Conservation (phyloP, 2,329 filamentous ascomycete species). For the Ascochyta lentis region DNA sequence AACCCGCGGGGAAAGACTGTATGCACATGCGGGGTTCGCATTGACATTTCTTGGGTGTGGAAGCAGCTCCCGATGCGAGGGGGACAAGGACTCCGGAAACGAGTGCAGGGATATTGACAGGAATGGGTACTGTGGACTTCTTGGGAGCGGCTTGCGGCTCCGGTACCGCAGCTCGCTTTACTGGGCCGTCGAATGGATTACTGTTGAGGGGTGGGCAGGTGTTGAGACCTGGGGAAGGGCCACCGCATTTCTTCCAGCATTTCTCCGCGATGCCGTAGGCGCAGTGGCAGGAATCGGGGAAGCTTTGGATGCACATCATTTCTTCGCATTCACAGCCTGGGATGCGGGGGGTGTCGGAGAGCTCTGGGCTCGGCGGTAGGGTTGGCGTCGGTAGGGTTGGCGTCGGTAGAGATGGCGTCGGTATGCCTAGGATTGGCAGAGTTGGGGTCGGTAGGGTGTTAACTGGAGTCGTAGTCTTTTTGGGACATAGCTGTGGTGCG, state of each 20-base stretch:
- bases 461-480: neutral
- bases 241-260: constrained; percentile 41
- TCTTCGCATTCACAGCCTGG: constrained; percentile 25
- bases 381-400: neutral
- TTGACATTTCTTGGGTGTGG: constrained; percentile 15
- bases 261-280: constrained; percentile 27
- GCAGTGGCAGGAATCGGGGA: constrained; percentile 40
- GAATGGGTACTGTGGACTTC: neutral
- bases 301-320: constrained; percentile 28
- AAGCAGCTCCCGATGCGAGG: neutral
- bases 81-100: neutral
- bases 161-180: constrained; percentile 6
- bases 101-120: neutral
- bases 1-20: constrained; percentile 36
- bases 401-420: neutral
- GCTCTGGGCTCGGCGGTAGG: neutral
- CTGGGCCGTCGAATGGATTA: neutral
- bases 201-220: constrained; percentile 16
- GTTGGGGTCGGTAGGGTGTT: neutral
- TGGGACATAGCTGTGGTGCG: neutral
- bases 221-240: constrained; percentile 22
- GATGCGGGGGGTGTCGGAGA: constrained; percentile 9
- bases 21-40: constrained; percentile 32
- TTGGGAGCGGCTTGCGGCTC: neutral
- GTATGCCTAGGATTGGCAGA: neutral